Evolutionary conservation across 805 yeast genomes (phyloP).

Genomic region (Candida parachauliodes): DNA sequence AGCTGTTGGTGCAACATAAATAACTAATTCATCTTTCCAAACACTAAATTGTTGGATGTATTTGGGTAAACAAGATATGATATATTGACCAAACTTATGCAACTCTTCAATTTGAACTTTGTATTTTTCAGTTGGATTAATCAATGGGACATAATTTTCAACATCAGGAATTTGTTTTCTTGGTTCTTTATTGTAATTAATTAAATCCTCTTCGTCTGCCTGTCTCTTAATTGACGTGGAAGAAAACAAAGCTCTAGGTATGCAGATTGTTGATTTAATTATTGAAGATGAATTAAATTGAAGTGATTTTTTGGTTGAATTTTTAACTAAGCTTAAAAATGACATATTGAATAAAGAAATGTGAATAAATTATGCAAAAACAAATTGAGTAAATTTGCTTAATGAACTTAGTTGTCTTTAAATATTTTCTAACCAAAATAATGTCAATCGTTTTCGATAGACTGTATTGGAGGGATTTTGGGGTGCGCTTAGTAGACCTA

Average conservation of each 20-base stretch:
- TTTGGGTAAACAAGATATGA: slow-evolving; percentile 77
- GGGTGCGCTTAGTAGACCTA: too few relatives aligned
- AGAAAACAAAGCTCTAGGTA: slow-evolving; percentile 1
- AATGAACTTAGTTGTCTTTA: too few relatives aligned
- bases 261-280: not conserved
- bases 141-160: slow-evolving; percentile 45
- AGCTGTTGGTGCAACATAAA: slow-evolving; percentile 74
- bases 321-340: not conserved
- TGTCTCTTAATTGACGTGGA: not conserved
- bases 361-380: too few relatives aligned
- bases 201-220: slow-evolving; percentile 22
- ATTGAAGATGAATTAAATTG: not conserved
- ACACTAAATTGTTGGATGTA: slow-evolving; percentile 79
- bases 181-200: slow-evolving; percentile 34
- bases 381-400: too few relatives aligned
- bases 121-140: slow-evolving; percentile 77
- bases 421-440: too few relatives aligned
- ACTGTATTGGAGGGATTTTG: too few relatives aligned
- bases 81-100: slow-evolving; percentile 76
- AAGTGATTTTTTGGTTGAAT: not conserved
- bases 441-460: too few relatives aligned
- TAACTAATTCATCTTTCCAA: slow-evolving; percentile 84
- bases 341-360: slow-evolving; percentile 2
- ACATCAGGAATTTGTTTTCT: slow-evolving; percentile 24
- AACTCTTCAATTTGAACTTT: slow-evolving; percentile 63